These are phyloP conservation scores for Dothidotthia symphoricarpi DNA, from an alignment of 2,329 filamentous ascomycete species.

Conservation along the genomic window DNA sequence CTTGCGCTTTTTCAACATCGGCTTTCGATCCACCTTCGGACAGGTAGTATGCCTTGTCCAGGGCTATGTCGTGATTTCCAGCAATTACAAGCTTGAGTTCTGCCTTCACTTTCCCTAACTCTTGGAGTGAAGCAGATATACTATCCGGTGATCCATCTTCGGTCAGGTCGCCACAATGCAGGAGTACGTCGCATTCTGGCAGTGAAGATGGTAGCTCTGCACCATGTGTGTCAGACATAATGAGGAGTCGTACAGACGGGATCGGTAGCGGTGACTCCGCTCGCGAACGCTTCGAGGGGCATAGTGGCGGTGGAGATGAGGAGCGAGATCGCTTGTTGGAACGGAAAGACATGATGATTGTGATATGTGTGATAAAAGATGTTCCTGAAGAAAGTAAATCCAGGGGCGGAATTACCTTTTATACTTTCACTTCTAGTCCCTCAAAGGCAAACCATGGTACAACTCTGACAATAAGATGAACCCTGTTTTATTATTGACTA, in stretches of 20 bases:
- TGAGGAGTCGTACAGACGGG: conserved; percentile 29
- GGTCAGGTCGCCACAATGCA: conserved; percentile 60
- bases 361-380: neutral
- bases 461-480: too few species aligned
- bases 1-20: conserved; percentile 8
- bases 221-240: conserved; percentile 46
- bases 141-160: conserved; percentile 49
- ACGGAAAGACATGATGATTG: neutral
- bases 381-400: too few species aligned
- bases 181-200: conserved; percentile 52
- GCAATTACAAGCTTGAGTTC: conserved; percentile 60
- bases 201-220: conserved; percentile 25
- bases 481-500: too few species aligned
- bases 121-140: conserved; percentile 46
- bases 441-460: too few species aligned
- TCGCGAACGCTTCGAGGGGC: conserved; percentile 1
- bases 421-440: too few species aligned
- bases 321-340: conserved; percentile 1
- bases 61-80: conserved; percentile 61
- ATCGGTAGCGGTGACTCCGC: neutral
- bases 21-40: conserved; percentile 30
- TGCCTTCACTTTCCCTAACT: conserved; percentile 49
- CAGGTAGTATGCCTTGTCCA: conserved; percentile 46
- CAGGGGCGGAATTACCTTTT: too few species aligned
- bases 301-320: neutral